Evolutionary conservation across 1,284 basidiomycete species (phyloP).

Genomic region (Trichosporon faecale): DNA sequence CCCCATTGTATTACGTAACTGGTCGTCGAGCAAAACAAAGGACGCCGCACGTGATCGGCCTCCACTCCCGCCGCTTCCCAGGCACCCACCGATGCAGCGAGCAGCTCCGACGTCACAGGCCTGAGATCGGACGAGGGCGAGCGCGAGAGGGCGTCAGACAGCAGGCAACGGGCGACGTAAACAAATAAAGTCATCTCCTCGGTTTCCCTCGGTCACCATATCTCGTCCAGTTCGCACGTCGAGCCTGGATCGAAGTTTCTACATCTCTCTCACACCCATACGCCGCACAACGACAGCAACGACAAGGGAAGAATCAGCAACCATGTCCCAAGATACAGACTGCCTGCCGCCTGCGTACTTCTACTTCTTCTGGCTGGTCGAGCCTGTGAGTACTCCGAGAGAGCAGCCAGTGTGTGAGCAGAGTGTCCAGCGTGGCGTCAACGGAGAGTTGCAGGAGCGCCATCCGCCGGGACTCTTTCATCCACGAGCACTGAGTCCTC

Average conservation of each 20-base stretch:
- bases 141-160: no score
- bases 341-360: slow-evolving; percentile 36
- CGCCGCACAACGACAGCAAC: neutral
- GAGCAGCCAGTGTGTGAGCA: no score
- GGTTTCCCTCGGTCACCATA: no score
- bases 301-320: neutral
- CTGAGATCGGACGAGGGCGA: no score
- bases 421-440: no score
- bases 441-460: no score
- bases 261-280: no score
- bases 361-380: slow-evolving; percentile 43
- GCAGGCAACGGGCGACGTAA: neutral
- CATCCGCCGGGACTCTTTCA: no score
- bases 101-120: neutral
- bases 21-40: neutral
- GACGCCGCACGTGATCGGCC: neutral
- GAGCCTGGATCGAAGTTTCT: no score
- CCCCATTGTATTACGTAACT: no score
- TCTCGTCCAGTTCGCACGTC: no score
- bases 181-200: neutral
- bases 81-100: neutral
- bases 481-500: no score
- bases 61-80: neutral
- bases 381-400: slow-evolving; percentile 36
- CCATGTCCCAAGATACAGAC: neutral